These are phyloP conservation scores for Cladosporium austrohemisphaericum DNA, from an alignment of 2,329 filamentous ascomycete genomes.

Conservation along the genomic window DNA sequence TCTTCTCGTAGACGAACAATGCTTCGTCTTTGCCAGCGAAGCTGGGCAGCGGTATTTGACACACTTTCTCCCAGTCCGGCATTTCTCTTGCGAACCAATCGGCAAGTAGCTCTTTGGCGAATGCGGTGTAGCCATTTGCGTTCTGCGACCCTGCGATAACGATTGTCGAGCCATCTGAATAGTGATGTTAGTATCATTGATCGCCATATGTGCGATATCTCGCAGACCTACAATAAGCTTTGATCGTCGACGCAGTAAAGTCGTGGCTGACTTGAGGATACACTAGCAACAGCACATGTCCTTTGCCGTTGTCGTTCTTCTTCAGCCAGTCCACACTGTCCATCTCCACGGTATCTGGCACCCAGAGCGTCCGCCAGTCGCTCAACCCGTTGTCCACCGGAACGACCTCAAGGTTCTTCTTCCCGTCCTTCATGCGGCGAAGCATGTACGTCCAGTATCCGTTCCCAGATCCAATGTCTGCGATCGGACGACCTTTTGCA, in stretches of 20 bases:
- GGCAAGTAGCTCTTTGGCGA: slow-evolving; percentile 60
- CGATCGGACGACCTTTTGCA: slow-evolving; percentile 49
- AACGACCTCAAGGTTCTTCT: slow-evolving; percentile 41
- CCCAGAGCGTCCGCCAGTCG: slow-evolving; percentile 66
- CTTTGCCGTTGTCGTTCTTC: slow-evolving; percentile 47
- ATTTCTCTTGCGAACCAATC: slow-evolving; percentile 61
- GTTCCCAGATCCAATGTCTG: slow-evolving; percentile 68
- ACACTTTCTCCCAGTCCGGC: slow-evolving; percentile 54
- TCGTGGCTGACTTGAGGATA: slow-evolving; percentile 67
- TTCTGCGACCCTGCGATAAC: slow-evolving; percentile 75
- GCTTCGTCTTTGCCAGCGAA: slow-evolving; percentile 76
- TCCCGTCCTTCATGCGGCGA: slow-evolving; percentile 51
- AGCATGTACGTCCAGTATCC: slow-evolving; percentile 75
- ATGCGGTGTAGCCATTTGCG: slow-evolving; percentile 68
- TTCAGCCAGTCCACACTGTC: slow-evolving; percentile 60
- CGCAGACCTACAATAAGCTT: slow-evolving; percentile 47
- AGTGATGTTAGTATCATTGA: no score
- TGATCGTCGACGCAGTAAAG: slow-evolving; percentile 62
- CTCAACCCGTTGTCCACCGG: slow-evolving; percentile 66
- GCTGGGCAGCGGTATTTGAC: slow-evolving; percentile 66
- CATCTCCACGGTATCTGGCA: slow-evolving; percentile 59
- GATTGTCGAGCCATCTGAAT: slow-evolving; percentile 55
- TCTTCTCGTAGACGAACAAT: slow-evolving; percentile 59
- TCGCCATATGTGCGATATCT: no score
- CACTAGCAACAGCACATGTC: slow-evolving; percentile 63